Evolutionary conservation across 805 yeast genomes (phyloP), one percentile per base, ranked within the genome.

Genomic region (Kluyveromyces dobzhanskii): DNA sequence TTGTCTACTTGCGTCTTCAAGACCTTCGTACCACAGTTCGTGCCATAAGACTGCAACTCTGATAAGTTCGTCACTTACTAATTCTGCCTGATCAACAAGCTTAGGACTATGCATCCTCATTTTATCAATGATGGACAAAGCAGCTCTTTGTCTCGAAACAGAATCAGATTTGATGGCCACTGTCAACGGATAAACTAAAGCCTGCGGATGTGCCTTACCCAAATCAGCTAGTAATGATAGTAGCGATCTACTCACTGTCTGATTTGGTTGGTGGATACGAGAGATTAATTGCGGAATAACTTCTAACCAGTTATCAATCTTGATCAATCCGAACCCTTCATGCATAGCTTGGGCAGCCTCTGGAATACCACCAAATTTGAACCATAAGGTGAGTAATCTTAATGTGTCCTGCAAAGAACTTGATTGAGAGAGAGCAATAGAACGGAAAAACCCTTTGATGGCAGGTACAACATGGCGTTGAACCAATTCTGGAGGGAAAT

Each of bases 41-140:
- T 87, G 95, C 97, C 98, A 88, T 44, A 92, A 63, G 3, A 90
- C 96, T 1, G 97, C 96, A 13, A 87, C 95, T 48, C 97, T 70
- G 45, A 92, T 88, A 41, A 92, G 73, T 54, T 92, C 98, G 48
- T 79, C 80, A 63, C 95, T 84, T n/a, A 92, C 97, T 40, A 88
- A 60, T 49, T 87, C 96, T 0, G 97, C 88, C 56, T 92, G 97
- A 45, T 82, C 87, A 19, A 92, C 96, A 44, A 92, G 66, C 0
- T 67, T 64, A 0, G 97, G 74, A 31, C 95, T 84, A 50, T 92
- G 97, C 3, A 80, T 71, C 47, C 94, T 70, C 94, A 92, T 85
- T 55, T 85, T 86, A 46, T 87, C 95, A 48, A 92, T 80, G 42
- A 94, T 88, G 0, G 87, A 80, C 50, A 78, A 66, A 0, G 99